phyloP scores from a whole-genome alignment of 306 rosid genomes.

The Prunus mume region DNA sequence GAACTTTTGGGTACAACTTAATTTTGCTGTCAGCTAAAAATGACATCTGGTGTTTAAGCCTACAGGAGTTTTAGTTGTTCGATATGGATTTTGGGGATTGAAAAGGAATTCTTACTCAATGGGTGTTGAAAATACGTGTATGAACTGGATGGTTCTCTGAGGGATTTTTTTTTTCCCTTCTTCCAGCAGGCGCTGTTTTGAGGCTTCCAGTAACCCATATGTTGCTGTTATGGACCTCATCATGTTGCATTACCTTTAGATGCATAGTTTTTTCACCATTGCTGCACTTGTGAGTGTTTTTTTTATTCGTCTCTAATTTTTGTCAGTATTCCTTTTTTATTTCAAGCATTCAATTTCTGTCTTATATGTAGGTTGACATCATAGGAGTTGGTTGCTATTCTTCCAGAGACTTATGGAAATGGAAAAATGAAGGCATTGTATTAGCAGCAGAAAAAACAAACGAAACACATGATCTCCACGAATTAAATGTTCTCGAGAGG shows the following conservation, averaged over 20 bases:
- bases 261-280: not conserved
- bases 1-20: not conserved
- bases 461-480: conserved; percentile 90
- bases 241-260: conserved; percentile 5
- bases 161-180: not conserved
- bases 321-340: not conserved
- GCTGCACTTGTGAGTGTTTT: not conserved
- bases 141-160: not conserved
- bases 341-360: not conserved
- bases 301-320: not conserved
- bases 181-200: not conserved
- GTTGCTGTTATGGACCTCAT: conserved; percentile 17
- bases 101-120: not conserved
- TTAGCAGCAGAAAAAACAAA: conserved; percentile 76
- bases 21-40: not conserved
- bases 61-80: not conserved
- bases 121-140: not conserved
- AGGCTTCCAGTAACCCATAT: not conserved
- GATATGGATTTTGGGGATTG: not conserved
- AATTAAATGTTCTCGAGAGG: conserved; percentile 86
- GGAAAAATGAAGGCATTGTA: conserved; percentile 95
- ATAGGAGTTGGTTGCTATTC: conserved; percentile 98
- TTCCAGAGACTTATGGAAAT: conserved; percentile 89
- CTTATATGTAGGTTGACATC: conserved; percentile 69
- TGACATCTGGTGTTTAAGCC: not conserved